Base-by-base conservation (phyloP, 83 land plant genomes). In the Larix sibirica region DNA sequence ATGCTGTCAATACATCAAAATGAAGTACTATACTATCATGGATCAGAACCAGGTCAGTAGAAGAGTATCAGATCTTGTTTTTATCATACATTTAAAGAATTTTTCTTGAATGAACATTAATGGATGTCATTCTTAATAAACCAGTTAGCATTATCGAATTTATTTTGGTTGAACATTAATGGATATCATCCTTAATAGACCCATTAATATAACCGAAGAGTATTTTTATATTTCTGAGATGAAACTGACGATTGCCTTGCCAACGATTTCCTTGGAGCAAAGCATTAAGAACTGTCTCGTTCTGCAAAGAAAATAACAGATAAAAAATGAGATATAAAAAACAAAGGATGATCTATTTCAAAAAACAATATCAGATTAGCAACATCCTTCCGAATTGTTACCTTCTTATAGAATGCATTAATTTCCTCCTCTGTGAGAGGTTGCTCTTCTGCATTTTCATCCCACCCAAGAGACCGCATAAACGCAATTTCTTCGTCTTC, bases 381-480 rank as follows among this genome's bases (percentile, higher is more conserved):
- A 3, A 40, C 44, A 42, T 42, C 77, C n/a, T 71, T 71, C 54
- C 14, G 77, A 47, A 68, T 66, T 16, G 44, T 78, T 84, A 84
- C 86, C 86, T 84, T 36, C 60, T 62, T 21, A 6, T 66, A 44
- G 60, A 84, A 84, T 61, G 69, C 79, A 70, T 71, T 82, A 47
- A 85, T 82, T 84, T 85, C 87, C 62, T 85, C 86, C 2, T 40
- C 13, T 9, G 87, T 85, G 61, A 85, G 21, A 18, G 84, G 79
- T 74, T 85, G 75, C 0, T 62, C 80, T 23, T 23, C 20, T 13
- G 54, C 84, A 77, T 77, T 44, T 70, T 83, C 16, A 24, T 85
- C 80, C 85, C 87, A 82, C 58, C 87, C 87, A 76, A 82, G 84
- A 56, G 80, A 85, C 62, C 21, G 8, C 81, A 85, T 68, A 50